Conservation (phyloP, 495 filamentous ascomycete species). For the Talaromyces proteolyticus region DNA sequence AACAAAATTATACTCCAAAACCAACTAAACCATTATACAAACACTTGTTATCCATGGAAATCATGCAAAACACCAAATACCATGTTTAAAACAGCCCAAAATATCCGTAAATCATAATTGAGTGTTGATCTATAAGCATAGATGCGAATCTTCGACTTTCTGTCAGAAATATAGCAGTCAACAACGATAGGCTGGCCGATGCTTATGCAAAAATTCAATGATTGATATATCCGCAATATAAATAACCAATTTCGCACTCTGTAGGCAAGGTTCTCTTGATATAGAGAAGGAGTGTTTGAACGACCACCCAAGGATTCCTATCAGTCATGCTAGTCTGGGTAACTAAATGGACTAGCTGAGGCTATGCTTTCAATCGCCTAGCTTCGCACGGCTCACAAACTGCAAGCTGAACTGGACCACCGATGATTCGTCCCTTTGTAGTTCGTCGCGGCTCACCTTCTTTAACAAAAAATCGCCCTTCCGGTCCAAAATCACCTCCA, state of each 20-base stretch:
- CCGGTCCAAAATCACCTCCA: conserved; percentile 48
- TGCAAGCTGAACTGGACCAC: conserved; percentile 41
- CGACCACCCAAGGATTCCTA: too few species aligned
- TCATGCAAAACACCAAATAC: too few species aligned
- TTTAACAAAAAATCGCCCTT: conserved; percentile 60
- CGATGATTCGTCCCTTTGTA: conserved; percentile 42
- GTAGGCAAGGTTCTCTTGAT: too few species aligned
- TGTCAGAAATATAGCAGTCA: background rate
- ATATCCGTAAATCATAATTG: too few species aligned
- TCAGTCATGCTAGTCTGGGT: background rate
- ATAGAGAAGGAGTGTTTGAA: too few species aligned
- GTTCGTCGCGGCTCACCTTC: conserved; percentile 48
- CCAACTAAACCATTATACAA: too few species aligned
- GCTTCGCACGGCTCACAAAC: conserved; percentile 62
- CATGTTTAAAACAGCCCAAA: too few species aligned
- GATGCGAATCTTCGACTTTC: too few species aligned
- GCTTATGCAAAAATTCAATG: background rate
- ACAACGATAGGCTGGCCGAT: background rate
- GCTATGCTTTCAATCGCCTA: conserved; percentile 52
- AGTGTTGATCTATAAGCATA: too few species aligned
- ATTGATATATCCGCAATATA: background rate
- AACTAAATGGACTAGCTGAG: background rate
- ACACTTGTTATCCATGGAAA: too few species aligned
- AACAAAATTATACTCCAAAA: too few species aligned
- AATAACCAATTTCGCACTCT: background rate